Conservation (phyloP, 139 green algal genomes). For the Coccomyxa sp. region DNA sequence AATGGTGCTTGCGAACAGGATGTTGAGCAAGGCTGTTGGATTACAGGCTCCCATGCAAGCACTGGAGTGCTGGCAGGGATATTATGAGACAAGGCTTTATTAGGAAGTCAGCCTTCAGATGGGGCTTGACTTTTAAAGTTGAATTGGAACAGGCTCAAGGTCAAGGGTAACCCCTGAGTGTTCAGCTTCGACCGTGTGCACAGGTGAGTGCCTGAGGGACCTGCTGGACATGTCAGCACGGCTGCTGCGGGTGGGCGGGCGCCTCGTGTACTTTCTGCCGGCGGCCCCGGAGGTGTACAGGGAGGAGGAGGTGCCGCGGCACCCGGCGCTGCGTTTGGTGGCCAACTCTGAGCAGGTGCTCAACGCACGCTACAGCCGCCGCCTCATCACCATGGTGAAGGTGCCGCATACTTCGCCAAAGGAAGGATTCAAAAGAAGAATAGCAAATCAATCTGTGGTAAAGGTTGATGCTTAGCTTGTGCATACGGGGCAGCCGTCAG, state of each 20-base stretch:
- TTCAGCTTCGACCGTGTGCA: no score
- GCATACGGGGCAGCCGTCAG: background rate
- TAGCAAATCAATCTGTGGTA: background rate
- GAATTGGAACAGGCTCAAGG: no score
- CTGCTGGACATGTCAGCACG: constrained; percentile 77
- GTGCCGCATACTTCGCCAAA: background rate
- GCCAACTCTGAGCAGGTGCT: constrained; percentile 81
- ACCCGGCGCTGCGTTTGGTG: constrained; percentile 53
- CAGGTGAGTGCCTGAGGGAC: constrained; percentile 84
- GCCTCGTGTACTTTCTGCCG: constrained; percentile 73
- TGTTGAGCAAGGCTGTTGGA: no score
- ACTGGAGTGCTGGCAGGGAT: no score
- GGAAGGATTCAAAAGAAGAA: background rate
- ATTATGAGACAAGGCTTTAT: no score
- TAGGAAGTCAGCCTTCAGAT: no score
- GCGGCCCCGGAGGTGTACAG: constrained; percentile 55
- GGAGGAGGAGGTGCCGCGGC: constrained; percentile 41
- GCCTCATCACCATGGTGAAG: constrained; percentile 87
- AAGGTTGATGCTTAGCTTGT: no score
- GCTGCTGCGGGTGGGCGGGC: constrained; percentile 57
- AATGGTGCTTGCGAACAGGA: no score
- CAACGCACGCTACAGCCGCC: constrained; percentile 67
- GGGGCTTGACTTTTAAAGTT: no score
- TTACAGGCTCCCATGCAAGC: no score
- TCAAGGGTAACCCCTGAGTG: no score